Evolutionary conservation across 2,329 filamentous ascomycete genomes (phyloP).

Genomic region (Alternaria alternata): DNA sequence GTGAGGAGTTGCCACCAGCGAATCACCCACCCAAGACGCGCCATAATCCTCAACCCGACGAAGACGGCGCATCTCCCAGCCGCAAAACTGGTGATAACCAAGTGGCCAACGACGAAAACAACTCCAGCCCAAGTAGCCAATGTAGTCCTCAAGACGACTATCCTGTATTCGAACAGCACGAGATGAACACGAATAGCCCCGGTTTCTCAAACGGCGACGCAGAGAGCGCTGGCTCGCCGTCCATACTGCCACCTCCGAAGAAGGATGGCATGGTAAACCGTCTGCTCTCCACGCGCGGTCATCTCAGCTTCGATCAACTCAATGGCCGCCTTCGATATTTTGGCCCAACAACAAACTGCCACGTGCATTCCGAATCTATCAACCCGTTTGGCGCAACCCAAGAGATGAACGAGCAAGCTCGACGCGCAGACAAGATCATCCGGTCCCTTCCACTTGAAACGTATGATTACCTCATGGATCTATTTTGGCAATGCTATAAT

Average conservation of each 20-base stretch:
- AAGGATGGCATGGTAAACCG: slow-evolving; percentile 60
- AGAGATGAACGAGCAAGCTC: slow-evolving; percentile 57
- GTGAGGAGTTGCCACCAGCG: slow-evolving; percentile 60
- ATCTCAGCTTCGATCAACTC: slow-evolving; percentile 61
- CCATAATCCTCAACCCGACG: slow-evolving; percentile 44
- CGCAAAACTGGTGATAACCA: slow-evolving; percentile 25
- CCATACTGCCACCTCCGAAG: slow-evolving; percentile 49
- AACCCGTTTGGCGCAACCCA: slow-evolving; percentile 48
- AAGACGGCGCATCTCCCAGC: slow-evolving; percentile 33
- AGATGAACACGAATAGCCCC: slow-evolving; percentile 37
- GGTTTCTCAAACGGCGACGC: slow-evolving; percentile 26
- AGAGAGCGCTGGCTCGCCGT: slow-evolving; percentile 41
- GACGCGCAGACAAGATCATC: slow-evolving; percentile 59
- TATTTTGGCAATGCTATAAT: slow-evolving; percentile 64
- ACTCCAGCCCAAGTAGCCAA: slow-evolving; percentile 45
- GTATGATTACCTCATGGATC: slow-evolving; percentile 61
- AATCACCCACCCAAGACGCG: slow-evolving; percentile 63
- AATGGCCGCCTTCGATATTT: slow-evolving; percentile 62
- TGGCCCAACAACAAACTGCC: slow-evolving; percentile 63
- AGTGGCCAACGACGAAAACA: slow-evolving; percentile 19
- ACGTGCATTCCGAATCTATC: slow-evolving; percentile 57
- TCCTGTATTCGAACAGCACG: slow-evolving; percentile 30
- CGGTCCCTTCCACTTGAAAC: slow-evolving; percentile 57
- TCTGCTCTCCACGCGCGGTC: slow-evolving; percentile 60
- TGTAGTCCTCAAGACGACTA: slow-evolving; percentile 40